Conservation (phyloP, 1,284 basidiomycete genomes). For the Erythrobasidium hasegawianum region DNA sequence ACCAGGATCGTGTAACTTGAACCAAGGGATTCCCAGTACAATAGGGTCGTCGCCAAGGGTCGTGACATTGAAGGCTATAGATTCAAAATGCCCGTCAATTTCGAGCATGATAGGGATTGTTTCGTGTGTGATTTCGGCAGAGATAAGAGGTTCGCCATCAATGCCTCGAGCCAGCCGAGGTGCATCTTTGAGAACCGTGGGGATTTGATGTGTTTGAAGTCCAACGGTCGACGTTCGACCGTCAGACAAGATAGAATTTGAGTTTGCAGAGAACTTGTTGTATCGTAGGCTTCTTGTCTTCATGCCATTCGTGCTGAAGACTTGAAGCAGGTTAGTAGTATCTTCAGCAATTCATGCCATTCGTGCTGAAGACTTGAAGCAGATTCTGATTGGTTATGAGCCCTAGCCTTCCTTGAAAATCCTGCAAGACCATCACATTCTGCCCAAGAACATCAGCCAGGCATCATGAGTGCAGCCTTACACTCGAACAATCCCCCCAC, state of each 20-base stretch:
- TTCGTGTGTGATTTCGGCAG: conserved; percentile 6
- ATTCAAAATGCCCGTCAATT: neutral
- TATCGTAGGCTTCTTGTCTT: neutral
- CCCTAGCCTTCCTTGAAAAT: neutral
- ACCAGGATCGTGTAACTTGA: conserved; percentile 31
- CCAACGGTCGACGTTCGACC: conserved; percentile 2
- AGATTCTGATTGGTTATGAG: neutral
- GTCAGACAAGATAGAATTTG: conserved; percentile 35
- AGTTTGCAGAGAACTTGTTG: neutral
- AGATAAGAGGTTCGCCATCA: conserved; percentile 5
- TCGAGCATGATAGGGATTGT: neutral
- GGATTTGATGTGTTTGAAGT: neutral
- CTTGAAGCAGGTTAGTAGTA: too few species aligned
- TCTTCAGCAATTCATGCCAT: too few species aligned
- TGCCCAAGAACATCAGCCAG: neutral
- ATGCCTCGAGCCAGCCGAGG: neutral
- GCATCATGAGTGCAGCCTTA: neutral
- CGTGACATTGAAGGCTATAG: neutral
- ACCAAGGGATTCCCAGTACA: conserved; percentile 38
- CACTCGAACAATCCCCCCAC: neutral
- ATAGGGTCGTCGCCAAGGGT: conserved; percentile 17
- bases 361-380: neutral
- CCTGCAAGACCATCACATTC: neutral
- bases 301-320: neutral
- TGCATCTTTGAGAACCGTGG: neutral